These are phyloP conservation scores for Cardiospermum halicacabum DNA, from an alignment of 345 rosid genomes.

Conservation along the genomic window DNA sequence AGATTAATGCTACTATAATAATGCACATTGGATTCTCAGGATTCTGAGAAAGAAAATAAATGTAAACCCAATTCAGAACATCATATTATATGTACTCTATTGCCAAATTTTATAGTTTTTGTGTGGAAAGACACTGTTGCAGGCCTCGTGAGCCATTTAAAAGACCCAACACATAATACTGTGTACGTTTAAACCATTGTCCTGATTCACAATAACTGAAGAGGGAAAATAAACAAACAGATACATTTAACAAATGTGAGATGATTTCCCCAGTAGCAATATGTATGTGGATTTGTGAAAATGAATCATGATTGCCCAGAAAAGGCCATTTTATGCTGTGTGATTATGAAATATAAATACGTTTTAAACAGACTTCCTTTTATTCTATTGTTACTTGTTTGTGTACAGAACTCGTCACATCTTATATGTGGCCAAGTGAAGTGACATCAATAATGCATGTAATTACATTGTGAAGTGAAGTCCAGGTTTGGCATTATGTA, in stretches of 20 bases:
- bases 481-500: not conserved
- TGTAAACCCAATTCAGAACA: not conserved
- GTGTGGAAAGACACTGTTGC: not conserved
- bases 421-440: not conserved
- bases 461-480: not conserved
- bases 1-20: not conserved
- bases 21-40: constrained; percentile 12
- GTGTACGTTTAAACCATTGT: not conserved
- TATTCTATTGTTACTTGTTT: not conserved
- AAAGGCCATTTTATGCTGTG: not conserved
- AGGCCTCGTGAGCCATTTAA: not conserved
- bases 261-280: not conserved
- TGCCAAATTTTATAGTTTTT: not conserved
- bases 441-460: not conserved
- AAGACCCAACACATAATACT: not conserved
- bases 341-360: not conserved
- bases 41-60: not conserved
- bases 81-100: not conserved
- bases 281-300: not conserved
- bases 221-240: not conserved
- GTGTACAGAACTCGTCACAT: not conserved
- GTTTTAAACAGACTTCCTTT: too few relatives aligned
- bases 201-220: not conserved
- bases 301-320: not conserved
- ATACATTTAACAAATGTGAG: too few relatives aligned